Evolutionary conservation across 1,284 basidiomycete species (phyloP).

Genomic region (Volvariella surrecta): DNA sequence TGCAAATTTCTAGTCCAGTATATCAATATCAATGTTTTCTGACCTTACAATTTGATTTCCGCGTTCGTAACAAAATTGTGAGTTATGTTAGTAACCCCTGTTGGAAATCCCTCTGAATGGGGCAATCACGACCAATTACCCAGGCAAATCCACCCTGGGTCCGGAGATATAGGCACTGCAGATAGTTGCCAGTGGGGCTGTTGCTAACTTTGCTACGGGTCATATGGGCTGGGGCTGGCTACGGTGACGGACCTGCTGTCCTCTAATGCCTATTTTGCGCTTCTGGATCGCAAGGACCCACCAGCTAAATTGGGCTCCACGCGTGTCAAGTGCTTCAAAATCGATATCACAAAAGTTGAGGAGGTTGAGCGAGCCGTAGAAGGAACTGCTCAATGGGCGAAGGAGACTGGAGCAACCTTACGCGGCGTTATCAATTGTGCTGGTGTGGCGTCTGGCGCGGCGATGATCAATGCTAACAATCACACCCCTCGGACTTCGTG

Average conservation of each 20-base stretch:
- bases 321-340: constrained; percentile 33
- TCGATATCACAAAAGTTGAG: constrained; percentile 31
- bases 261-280: constrained; percentile 33
- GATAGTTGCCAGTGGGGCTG: no score
- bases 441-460: constrained; percentile 34
- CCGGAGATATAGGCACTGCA: no score
- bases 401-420: constrained; percentile 31
- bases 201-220: constrained; percentile 22
- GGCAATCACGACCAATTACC: no score
- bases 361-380: constrained; percentile 34
- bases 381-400: constrained; percentile 32
- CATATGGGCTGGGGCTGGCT: constrained; percentile 45
- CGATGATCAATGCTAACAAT: constrained; percentile 37
- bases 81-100: no score
- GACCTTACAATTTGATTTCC: no score
- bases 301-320: constrained; percentile 21
- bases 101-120: no score
- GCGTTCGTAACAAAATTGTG: no score
- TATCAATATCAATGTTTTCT: no score
- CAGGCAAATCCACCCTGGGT: no score
- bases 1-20: no score
- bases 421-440: constrained; percentile 51
- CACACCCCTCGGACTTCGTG: constrained; percentile 40
- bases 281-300: constrained; percentile 36
- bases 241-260: constrained; percentile 37